Evolutionary conservation across 2,329 filamentous ascomycete genomes (phyloP).

Genomic region (Teratosphaeria gauchensis): DNA sequence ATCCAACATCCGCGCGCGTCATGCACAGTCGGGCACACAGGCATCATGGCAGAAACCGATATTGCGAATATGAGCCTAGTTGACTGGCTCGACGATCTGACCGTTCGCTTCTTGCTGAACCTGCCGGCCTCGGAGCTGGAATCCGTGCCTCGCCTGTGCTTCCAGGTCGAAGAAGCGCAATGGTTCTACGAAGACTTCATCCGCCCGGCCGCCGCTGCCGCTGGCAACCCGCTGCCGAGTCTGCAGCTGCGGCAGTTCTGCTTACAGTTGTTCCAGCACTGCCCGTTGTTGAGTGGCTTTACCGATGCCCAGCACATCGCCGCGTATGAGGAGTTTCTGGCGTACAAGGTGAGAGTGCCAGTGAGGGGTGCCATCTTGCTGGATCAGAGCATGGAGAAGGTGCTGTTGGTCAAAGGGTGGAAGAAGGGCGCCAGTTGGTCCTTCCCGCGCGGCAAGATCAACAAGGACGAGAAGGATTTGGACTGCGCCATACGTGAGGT

Average conservation of each 20-base stretch:
- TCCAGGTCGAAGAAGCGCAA: slow-evolving; percentile 97
- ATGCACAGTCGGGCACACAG: neutral
- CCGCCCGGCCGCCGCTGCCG: slow-evolving; percentile 46
- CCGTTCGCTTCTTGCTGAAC: slow-evolving; percentile 96
- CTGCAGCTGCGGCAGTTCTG: slow-evolving; percentile 80
- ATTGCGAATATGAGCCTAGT: slow-evolving; percentile 59
- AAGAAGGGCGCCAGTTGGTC: slow-evolving; percentile 96
- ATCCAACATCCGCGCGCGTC: neutral
- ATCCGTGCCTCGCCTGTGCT: slow-evolving; percentile 88
- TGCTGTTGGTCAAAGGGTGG: slow-evolving; percentile 91
- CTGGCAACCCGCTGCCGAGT: slow-evolving; percentile 74
- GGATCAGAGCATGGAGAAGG: slow-evolving; percentile 87
- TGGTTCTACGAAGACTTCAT: slow-evolving; percentile 99
- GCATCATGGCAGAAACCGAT: neutral
- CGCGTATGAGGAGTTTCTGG: slow-evolving; percentile 84
- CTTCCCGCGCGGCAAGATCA: slow-evolving; percentile 94
- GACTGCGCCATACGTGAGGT: slow-evolving; percentile 92
- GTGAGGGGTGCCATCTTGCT: slow-evolving; percentile 90
- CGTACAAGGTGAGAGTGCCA: slow-evolving; percentile 89
- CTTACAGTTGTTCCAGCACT: slow-evolving; percentile 85
- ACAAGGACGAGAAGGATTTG: slow-evolving; percentile 88
- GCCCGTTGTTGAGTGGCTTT: slow-evolving; percentile 75
- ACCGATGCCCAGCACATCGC: slow-evolving; percentile 66
- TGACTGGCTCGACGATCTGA: slow-evolving; percentile 96
- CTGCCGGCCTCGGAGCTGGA: slow-evolving; percentile 83